Percentiles rank a stretch among this genome's conserved stretches.
These are phyloP conservation scores for Emericellopsis cladophorae DNA, from an alignment of 2,329 filamentous ascomycete species.

Conservation along the genomic window DNA sequence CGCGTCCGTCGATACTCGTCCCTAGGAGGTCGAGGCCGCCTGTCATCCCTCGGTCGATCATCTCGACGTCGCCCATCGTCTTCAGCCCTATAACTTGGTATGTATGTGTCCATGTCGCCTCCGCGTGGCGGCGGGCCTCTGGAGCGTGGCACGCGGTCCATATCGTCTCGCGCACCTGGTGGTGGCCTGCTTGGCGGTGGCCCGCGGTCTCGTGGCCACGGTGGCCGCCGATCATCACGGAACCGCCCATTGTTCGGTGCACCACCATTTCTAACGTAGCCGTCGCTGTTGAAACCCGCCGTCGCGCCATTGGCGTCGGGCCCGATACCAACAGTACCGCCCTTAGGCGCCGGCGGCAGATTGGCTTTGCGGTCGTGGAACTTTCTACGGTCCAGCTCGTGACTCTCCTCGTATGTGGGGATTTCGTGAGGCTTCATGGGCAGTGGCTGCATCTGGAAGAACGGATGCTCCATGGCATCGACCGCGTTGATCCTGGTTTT, in stretches of 20 bases:
- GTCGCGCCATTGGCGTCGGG: constrained; percentile 34
- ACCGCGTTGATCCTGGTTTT: constrained; percentile 79
- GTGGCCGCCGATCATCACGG: constrained; percentile 34
- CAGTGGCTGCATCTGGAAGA: constrained; percentile 69
- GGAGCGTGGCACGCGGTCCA: constrained; percentile 23
- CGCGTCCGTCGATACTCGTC: constrained; percentile 25
- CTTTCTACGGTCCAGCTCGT: constrained; percentile 89
- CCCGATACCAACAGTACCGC: constrained; percentile 77
- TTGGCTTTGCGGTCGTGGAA: constrained; percentile 77
- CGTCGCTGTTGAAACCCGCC: constrained; percentile 37
- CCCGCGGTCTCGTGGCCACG: constrained; percentile 41
- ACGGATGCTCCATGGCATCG: constrained; percentile 84
- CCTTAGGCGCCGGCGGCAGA: constrained; percentile 80
- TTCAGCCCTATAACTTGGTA: constrained; percentile 30
- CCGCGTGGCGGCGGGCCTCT: constrained; percentile 13
- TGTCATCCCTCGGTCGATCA: constrained; percentile 11
- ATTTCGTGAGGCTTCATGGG: constrained; percentile 77
- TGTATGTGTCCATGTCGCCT: constrained; percentile 35
- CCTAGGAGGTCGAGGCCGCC: constrained; percentile 19
- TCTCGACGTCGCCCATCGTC: constrained; percentile 18
- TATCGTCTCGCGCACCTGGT: constrained; percentile 15
- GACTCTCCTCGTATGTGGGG: constrained; percentile 86
- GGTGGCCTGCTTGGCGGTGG: constrained; percentile 28
- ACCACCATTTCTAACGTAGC: constrained; percentile 34
- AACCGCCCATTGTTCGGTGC: constrained; percentile 28